A percentile compares a stretch with the other conserved stretches of the same genome.
phyloP scores from a whole-genome alignment of 768 basidiomycete species.

The Tubosaeta sp. region DNA sequence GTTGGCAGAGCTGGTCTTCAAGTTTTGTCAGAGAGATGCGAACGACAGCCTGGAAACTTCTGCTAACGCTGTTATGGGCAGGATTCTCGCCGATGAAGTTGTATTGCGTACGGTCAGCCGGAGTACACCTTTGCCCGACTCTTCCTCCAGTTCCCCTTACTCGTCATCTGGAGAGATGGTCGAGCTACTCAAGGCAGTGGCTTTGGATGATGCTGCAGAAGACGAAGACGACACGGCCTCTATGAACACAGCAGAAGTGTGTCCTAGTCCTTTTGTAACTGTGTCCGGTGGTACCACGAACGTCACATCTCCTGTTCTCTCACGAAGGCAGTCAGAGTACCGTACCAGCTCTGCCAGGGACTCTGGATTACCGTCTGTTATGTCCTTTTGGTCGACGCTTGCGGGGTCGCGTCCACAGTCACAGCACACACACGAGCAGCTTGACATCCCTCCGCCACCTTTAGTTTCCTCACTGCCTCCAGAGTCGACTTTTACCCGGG shows the following conservation, averaged over 20 bases:
- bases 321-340: conserved; percentile 57
- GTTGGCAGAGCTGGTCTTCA: conserved; percentile 51
- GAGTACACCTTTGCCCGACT: conserved; percentile 12
- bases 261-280: conserved; percentile 29
- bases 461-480: conserved; percentile 24
- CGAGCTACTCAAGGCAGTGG: conserved; percentile 40
- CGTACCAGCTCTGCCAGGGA: conserved; percentile 40
- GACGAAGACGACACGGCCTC: conserved; percentile 44
- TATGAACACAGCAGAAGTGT: conserved; percentile 37
- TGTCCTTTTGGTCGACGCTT: conserved; percentile 63
- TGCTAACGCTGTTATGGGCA: conserved; percentile 42
- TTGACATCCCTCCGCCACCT: conserved; percentile 29
- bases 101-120: conserved; percentile 51
- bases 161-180: conserved; percentile 28
- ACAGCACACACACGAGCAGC: conserved; percentile 40
- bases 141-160: conserved; percentile 15
- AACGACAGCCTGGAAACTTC: conserved; percentile 25
- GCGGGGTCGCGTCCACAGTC: conserved; percentile 60
- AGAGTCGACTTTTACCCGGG: conserved; percentile 36
- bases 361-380: conserved; percentile 51
- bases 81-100: conserved; percentile 64
- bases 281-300: conserved; percentile 30
- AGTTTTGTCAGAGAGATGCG: conserved; percentile 40
- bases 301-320: conserved; percentile 48
- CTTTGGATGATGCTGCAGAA: conserved; percentile 31